Conservation (phyloP, 345 rosid genomes). For the Syzygium oleosum region DNA sequence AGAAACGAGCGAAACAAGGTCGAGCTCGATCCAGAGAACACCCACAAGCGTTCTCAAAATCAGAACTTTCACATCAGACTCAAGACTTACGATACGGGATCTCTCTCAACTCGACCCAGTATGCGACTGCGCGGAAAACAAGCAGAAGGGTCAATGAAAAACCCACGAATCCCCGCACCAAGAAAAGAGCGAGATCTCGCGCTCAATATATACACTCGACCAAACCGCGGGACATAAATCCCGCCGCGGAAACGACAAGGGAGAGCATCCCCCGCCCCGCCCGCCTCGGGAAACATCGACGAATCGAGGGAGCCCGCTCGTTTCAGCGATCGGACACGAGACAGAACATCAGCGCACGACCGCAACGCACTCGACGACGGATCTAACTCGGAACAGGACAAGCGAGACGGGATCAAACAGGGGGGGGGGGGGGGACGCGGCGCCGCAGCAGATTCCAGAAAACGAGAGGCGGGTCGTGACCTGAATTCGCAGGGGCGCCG, state of each 20-base stretch:
- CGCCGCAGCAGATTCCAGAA: not conserved
- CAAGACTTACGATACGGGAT: not conserved
- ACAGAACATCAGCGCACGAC: not conserved
- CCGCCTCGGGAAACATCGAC: not conserved
- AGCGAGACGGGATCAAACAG: not conserved
- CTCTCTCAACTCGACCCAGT: not conserved
- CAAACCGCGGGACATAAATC: not conserved
- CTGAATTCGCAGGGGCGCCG: not conserved
- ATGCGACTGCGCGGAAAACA: not conserved
- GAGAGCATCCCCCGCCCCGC: not conserved
- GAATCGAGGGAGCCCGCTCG: not conserved
- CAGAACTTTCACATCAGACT: not conserved
- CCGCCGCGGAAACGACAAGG: not conserved
- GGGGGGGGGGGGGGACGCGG: too few relatives aligned
- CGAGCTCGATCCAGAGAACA: not conserved
- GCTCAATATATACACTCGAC: not conserved
- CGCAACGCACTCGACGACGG: not conserved
- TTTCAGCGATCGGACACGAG: not conserved
- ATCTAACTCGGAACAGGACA: not conserved
- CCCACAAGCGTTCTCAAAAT: not conserved
- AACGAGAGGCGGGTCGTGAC: not conserved
- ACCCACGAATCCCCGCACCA: not conserved
- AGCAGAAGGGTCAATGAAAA: not conserved
- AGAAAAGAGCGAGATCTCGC: not conserved
- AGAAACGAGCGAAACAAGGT: not conserved